Evolutionary conservation across 257 asterid species (phyloP), one percentile per base, ranked within the genome.

Genomic region (Schizonepeta tenuifolia): DNA sequence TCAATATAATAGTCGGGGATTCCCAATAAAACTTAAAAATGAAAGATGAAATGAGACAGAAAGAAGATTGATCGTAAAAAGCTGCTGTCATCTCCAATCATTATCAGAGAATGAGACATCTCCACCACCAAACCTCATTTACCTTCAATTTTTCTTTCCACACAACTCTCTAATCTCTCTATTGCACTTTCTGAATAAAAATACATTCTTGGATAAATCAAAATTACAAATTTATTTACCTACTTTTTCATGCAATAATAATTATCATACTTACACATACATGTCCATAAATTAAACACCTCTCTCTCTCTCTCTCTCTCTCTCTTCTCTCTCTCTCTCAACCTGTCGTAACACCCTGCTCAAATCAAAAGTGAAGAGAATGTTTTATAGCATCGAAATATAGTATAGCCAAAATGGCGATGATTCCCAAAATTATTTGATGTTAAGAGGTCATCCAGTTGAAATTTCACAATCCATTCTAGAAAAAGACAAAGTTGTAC

Each of bases 401-500:
- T 71, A 65, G 22, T 28, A 33, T 40, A 64, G 49, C 49, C 59
- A 44, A 62, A 67, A 20, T 20, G 58, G 50, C 64, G 55, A 49
- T 44, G 68, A 73, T 76, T 73, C 81, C 75, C 67, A 73, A 51
- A 58, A 69, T 22, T 9, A 55, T 55, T 15, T 65, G 70, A 22
- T 28, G 38, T 24, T 13, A 51, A 7, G 24, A 3, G 22, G 67
- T 17, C 7, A 41, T 6, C 67, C 41, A 41, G 22, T 66, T 71
- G 62, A 72, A 71, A 60, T 72, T 41, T 72, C 72, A 57, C 57
- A 54, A 75, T 71, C 60, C 58, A 24, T 17, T 43, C 7, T 6
- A 71, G 38, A 11, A 47, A 21, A 57, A 53, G 81, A 75, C 75
- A 67, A 75, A 66, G 24, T 1, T 75, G 71, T 36, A 56, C 54